Percentiles rank a stretch among this genome's conserved stretches.
Conservation (phyloP, 2,329 filamentous ascomycete genomes). For the Colletotrichum horii region DNA sequence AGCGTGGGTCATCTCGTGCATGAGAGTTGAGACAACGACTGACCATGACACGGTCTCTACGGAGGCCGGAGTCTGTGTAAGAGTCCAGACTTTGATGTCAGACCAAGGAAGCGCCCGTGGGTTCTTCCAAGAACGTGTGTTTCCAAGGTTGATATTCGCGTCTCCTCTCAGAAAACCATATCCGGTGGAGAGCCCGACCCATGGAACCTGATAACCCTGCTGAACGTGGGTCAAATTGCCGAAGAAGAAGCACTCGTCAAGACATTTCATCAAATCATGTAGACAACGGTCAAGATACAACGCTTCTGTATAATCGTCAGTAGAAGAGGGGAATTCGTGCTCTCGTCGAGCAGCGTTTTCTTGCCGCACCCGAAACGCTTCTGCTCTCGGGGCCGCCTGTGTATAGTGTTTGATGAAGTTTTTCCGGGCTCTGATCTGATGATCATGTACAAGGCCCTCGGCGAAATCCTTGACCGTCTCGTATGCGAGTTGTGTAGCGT, state of each 20-base stretch:
- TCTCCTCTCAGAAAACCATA: neutral
- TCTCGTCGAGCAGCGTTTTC: neutral
- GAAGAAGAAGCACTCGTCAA: constrained; percentile 13
- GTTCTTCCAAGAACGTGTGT: too few species aligned
- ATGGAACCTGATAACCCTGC: neutral
- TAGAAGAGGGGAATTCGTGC: neutral
- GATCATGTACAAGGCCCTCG: neutral
- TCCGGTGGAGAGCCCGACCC: neutral
- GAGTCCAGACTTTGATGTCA: neutral
- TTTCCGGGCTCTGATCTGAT: neutral
- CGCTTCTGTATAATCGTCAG: neutral
- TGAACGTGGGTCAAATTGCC: neutral
- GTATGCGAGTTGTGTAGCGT: neutral
- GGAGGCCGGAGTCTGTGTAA: too few species aligned
- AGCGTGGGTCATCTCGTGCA: constrained; percentile 19
- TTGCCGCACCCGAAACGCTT: neutral
- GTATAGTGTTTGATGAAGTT: neutral
- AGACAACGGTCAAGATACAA: neutral
- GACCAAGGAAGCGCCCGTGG: neutral
- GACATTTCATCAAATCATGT: neutral
- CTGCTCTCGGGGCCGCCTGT: neutral
- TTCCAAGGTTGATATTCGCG: too few species aligned
- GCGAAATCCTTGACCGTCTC: neutral
- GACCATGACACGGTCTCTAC: neutral
- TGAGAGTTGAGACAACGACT: neutral